Percentiles rank a stretch among this genome's conserved stretches.
Conservation (phyloP, 345 rosid genomes). For the Combretum micranthum region DNA sequence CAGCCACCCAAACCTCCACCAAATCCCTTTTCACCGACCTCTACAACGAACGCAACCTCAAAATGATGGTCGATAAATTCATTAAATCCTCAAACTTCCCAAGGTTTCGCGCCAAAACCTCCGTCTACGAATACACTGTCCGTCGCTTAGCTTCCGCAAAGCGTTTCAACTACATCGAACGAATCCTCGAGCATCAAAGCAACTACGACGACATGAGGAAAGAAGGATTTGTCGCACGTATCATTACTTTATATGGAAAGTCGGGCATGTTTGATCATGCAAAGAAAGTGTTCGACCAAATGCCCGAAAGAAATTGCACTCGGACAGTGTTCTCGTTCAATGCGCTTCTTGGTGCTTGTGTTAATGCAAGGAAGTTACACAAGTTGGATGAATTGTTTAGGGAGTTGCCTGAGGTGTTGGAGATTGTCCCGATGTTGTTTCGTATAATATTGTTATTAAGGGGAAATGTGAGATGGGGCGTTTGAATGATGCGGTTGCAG, state of each 20-base stretch:
- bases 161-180: constrained; percentile 39
- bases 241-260: constrained; percentile 41
- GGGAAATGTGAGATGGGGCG: constrained; percentile 48
- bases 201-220: constrained; percentile 44
- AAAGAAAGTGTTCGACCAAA: constrained; percentile 70
- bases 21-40: constrained; percentile 22
- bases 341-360: constrained; percentile 47
- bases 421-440: constrained; percentile 37
- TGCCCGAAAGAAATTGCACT: constrained; percentile 44
- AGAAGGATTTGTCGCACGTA: constrained; percentile 49
- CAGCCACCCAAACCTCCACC: constrained; percentile 1
- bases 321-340: constrained; percentile 62
- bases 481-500: constrained; percentile 27
- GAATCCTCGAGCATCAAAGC: constrained; percentile 65
- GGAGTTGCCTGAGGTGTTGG: constrained; percentile 39
- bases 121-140: constrained; percentile 36
- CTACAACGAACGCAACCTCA: constrained; percentile 27
- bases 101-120: constrained; percentile 43
- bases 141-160: constrained; percentile 58
- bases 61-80: constrained; percentile 55
- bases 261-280: constrained; percentile 63
- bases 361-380: constrained; percentile 44
- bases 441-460: constrained; percentile 51
- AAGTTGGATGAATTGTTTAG: constrained; percentile 28
- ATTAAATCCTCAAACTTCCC: constrained; percentile 35